phyloP scores from a whole-genome alignment of 495 filamentous ascomycete species.

The Staphylotrichum longicolle region DNA sequence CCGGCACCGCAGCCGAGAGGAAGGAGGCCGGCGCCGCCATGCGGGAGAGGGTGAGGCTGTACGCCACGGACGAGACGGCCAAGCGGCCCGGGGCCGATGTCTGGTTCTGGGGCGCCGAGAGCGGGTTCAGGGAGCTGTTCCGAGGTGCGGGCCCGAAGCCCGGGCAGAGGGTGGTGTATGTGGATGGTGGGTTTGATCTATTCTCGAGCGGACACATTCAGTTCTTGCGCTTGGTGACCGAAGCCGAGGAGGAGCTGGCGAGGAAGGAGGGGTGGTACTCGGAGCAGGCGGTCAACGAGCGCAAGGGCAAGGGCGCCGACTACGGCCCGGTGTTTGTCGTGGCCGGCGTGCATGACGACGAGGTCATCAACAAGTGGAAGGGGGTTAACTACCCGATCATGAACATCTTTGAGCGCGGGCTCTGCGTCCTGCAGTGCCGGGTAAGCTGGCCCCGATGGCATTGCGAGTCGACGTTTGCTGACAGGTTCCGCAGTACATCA shows the following conservation, averaged over 20 bases:
- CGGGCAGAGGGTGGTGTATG: conserved; percentile 86
- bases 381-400: conserved; percentile 98
- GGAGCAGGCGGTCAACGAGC: conserved; percentile 56
- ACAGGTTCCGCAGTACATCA: conserved; percentile 62
- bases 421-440: conserved; percentile 92
- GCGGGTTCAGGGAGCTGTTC: conserved; percentile 61
- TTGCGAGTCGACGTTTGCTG: conserved; percentile 2
- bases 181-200: conserved; percentile 94
- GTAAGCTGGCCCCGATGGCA: conserved; percentile 47
- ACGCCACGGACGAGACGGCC: conserved; percentile 81
- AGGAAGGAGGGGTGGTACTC: conserved; percentile 69
- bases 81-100: conserved; percentile 70
- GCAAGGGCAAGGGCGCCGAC: conserved; percentile 63
- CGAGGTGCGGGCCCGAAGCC: conserved; percentile 62
- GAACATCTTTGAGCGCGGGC: conserved; percentile 94
- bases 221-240: conserved; percentile 74
- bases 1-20: conserved; percentile 63
- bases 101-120: conserved; percentile 68
- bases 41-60: conserved; percentile 70
- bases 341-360: conserved; percentile 89
- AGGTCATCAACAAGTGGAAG: conserved; percentile 92
- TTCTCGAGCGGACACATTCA: conserved; percentile 97
- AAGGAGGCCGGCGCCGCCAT: conserved; percentile 58
- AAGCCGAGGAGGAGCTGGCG: conserved; percentile 66
- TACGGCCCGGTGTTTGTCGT: conserved; percentile 82